These are phyloP conservation scores for Xerocomus potaroensis DNA, from an alignment of 768 basidiomycete species.

Conservation along the genomic window DNA sequence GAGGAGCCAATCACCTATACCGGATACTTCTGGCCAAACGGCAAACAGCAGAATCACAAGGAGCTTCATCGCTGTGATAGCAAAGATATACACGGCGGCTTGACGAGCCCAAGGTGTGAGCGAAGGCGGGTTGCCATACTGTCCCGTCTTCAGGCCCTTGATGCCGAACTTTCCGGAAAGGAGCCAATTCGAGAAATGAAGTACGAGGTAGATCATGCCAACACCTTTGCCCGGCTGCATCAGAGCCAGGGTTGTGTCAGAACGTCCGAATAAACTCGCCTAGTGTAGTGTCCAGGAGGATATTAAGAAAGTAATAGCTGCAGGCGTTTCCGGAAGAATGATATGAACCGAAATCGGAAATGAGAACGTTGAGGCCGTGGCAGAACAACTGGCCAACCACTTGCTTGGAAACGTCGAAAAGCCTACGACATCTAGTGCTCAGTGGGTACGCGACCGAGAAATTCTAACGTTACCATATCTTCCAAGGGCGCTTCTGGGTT, in stretches of 20 bases:
- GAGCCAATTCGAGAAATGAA: conserved; percentile 59
- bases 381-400: conserved; percentile 81
- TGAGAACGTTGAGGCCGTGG: conserved; percentile 72
- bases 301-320: conserved; percentile 88
- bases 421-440: conserved; percentile 42
- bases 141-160: conserved; percentile 79
- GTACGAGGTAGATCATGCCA: conserved; percentile 69
- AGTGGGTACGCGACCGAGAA: conserved; percentile 1
- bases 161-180: conserved; percentile 60
- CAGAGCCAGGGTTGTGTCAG: conserved; percentile 3
- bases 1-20: conserved; percentile 82
- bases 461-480: conserved; percentile 66
- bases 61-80: conserved; percentile 87
- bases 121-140: conserved; percentile 85
- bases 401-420: conserved; percentile 94
- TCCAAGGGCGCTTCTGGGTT: conserved; percentile 81
- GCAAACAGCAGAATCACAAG: conserved; percentile 75
- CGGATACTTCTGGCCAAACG: conserved; percentile 64
- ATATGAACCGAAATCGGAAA: conserved; percentile 72
- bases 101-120: conserved; percentile 70
- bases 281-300: conserved; percentile 71
- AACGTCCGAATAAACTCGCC: conserved; percentile 46
- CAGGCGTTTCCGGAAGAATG: conserved; percentile 79
- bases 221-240: conserved; percentile 48
- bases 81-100: conserved; percentile 75